Percentiles rank a stretch among this genome's conserved stretches.
Conservation (phyloP, 73 alveolate species). For the Paramecium tetraurelia region DNA sequence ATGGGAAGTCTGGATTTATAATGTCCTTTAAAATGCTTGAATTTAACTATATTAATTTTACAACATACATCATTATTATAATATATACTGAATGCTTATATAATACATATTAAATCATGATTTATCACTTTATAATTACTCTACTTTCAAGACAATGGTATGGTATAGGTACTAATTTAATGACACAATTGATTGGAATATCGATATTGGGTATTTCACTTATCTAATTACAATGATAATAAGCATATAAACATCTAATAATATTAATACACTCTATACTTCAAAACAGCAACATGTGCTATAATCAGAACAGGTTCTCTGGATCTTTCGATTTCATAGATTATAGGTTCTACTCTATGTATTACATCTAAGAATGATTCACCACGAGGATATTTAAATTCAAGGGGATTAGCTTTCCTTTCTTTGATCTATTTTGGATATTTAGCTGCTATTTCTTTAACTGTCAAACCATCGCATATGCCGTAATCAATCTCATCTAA, state of each 20-base stretch:
- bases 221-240: slow-evolving; percentile 25
- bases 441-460: slow-evolving; percentile 52
- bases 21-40: neutral
- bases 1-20: slow-evolving; percentile 3
- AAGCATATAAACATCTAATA: slow-evolving; percentile 61
- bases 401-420: slow-evolving; percentile 44
- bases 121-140: neutral
- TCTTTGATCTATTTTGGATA: neutral
- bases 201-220: slow-evolving; percentile 27
- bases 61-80: too few species aligned
- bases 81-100: neutral
- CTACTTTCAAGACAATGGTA: slow-evolving; percentile 12
- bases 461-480: slow-evolving; percentile 60
- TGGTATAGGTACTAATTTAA: neutral
- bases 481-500: slow-evolving; percentile 69
- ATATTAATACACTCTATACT: neutral
- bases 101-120: neutral
- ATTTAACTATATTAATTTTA: neutral
- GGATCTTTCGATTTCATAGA: slow-evolving; percentile 61
- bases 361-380: slow-evolving; percentile 68
- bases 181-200: neutral
- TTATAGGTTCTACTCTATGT: slow-evolving; percentile 59
- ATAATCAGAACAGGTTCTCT: slow-evolving; percentile 53
- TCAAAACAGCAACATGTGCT: slow-evolving; percentile 60
- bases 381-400: slow-evolving; percentile 67